Evolutionary conservation across 2,329 filamentous ascomycete species (phyloP).

Genomic region (Leptographium wingfieldii): DNA sequence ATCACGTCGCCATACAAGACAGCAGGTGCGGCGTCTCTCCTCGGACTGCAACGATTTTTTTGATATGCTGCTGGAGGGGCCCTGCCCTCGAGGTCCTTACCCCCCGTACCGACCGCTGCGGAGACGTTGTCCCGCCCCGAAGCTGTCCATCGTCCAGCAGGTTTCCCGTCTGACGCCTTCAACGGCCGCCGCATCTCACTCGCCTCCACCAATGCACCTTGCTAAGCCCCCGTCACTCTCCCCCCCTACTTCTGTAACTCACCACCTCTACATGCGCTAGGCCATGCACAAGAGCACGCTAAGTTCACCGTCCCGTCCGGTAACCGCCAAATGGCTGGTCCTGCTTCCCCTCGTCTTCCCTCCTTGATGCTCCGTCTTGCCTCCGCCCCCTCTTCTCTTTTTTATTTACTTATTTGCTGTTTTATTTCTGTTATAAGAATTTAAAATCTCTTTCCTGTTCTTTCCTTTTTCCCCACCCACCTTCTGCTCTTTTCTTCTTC

Average conservation of each 20-base stretch:
- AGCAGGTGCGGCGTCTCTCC: neutral
- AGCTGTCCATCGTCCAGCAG: neutral
- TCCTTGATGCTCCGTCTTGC: neutral
- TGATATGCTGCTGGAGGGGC: neutral
- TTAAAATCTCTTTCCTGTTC: neutral
- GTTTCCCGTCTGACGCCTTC: neutral
- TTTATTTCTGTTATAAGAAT: constrained; percentile 3
- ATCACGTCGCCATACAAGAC: neutral
- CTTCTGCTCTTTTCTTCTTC: constrained; percentile 1
- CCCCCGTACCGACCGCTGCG: neutral
- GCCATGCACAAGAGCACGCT: neutral
- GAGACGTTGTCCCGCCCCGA: neutral
- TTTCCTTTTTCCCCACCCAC: neutral
- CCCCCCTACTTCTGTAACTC: neutral
- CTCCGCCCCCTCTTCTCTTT: neutral
- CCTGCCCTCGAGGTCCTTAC: too few species aligned
- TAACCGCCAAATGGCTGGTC: neutral
- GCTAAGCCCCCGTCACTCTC: neutral
- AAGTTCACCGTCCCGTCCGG: constrained; percentile 1
- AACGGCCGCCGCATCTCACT: neutral
- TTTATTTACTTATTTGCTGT: constrained; percentile 2
- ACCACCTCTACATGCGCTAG: neutral
- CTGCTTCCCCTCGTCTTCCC: neutral
- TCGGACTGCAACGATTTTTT: neutral
- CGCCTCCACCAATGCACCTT: neutral